Base-by-base conservation (phyloP, 768 basidiomycete genomes). In the Kwoniella sp. region DNA sequence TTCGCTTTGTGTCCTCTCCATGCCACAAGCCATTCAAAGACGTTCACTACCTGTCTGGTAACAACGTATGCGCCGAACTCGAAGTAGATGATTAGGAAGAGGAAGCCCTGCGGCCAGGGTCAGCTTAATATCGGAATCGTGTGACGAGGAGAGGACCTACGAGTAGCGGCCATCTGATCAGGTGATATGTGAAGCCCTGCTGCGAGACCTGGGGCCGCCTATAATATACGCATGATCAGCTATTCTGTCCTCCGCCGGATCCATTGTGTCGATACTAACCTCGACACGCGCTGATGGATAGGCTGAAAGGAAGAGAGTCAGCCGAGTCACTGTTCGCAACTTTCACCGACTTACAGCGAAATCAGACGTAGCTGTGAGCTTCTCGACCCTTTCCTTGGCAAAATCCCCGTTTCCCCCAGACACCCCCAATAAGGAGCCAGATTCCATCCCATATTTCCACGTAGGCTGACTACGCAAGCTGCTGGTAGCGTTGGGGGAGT, bases 1-100 rank as follows among this genome's bases (percentile, higher is more conserved):
- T 80, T 69, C 2, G 89, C 89, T 65, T 89, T 90, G 55, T 81
- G 79, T 7, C 93, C 93, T 46, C 89, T 77, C 91, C 91, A 96
- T 40, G 89, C 89, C 22, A 85, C 83, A 37, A 93, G 70, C 82
- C 84, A 96, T 75, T 99, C 93, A 70, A 95, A 89, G 3, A 88
- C 80, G 67, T 96, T 96, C 36, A 99, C 95, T 15, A 93, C 66
- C 71, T 99, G 93, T 14, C 93, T 79, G 40, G 90, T 88, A 29
- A 88, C 59, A 32, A 98, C 81, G 64, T 99, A 99, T 23, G 63
- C 52, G 29, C 71, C 51, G 70, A 98, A 96, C 73, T 96, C 86
- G 12, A 79, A 78, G 32, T 82, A 79, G 50, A 98, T 95, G 73
- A 95, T 82, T 5, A 84, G 46, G 62, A 89, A 88, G 28, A 98